phyloP scores from a whole-genome alignment of 2,329 filamentous ascomycete genomes.

The Colletotrichum salicis region DNA sequence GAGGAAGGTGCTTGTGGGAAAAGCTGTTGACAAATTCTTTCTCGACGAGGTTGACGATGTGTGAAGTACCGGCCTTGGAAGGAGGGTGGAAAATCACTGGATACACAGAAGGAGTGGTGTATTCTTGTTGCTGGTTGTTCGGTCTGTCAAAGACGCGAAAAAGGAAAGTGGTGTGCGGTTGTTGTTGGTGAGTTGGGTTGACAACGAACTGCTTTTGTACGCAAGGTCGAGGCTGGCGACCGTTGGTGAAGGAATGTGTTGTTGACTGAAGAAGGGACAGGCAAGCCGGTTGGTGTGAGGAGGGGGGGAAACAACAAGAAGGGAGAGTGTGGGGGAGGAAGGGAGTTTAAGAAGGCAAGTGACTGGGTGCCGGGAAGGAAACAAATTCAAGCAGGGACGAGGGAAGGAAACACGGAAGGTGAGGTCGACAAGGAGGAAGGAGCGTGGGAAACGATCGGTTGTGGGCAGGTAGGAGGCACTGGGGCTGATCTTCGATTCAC shows the following conservation, averaged over 20 bases:
- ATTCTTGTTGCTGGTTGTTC: slow-evolving; percentile 31
- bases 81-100: slow-evolving; percentile 27
- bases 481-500: slow-evolving; percentile 34
- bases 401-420: slow-evolving; percentile 35
- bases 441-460: slow-evolving; percentile 3
- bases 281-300: slow-evolving; percentile 34
- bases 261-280: slow-evolving; percentile 30
- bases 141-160: slow-evolving; percentile 66
- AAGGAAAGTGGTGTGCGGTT: slow-evolving; percentile 49
- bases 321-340: slow-evolving; percentile 27
- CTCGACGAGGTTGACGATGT: slow-evolving; percentile 7
- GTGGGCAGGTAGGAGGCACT: background rate
- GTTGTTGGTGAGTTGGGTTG: slow-evolving; percentile 40
- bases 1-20: slow-evolving; percentile 18
- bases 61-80: slow-evolving; percentile 26
- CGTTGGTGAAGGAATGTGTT: slow-evolving; percentile 35
- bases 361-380: slow-evolving; percentile 36
- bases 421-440: slow-evolving; percentile 27
- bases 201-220: slow-evolving; percentile 25
- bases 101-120: slow-evolving; percentile 32
- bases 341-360: slow-evolving; percentile 36
- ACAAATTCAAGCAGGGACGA: slow-evolving; percentile 20
- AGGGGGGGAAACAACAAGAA: slow-evolving; percentile 20
- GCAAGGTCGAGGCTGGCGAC: slow-evolving; percentile 39
- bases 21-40: slow-evolving; percentile 22